Percentiles rank a stretch among this genome's conserved stretches.
Evolutionary conservation across 2,329 filamentous ascomycete genomes (phyloP).

Genomic region (Cladosporium sp.): DNA sequence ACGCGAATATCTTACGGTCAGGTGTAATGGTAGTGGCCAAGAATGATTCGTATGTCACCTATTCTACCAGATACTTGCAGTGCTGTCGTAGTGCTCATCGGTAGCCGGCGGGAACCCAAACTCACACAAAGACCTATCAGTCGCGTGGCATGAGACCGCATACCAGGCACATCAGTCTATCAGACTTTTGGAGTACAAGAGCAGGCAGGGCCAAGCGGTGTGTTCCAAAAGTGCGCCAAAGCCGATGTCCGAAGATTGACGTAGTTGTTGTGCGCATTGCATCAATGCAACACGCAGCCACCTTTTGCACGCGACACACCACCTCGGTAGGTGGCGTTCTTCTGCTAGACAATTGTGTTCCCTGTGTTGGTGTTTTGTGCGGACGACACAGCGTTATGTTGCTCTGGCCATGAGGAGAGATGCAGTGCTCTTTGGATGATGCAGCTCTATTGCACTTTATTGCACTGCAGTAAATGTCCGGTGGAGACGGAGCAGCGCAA

Average conservation of each 20-base stretch:
- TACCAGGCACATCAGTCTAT: neutral
- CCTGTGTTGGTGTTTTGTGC: neutral
- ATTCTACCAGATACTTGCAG: too few species aligned
- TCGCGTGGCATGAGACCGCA: neutral
- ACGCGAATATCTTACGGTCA: neutral
- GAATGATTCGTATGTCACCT: too few species aligned
- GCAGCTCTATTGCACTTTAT: too few species aligned
- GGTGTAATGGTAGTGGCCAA: neutral
- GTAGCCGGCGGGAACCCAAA: too few species aligned
- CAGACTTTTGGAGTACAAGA: neutral
- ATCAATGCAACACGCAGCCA: neutral
- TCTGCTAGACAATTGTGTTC: neutral
- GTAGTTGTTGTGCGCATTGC: neutral
- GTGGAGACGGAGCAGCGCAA: too few species aligned
- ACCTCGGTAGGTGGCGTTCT: neutral
- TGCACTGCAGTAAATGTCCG: too few species aligned
- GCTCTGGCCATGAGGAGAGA: too few species aligned
- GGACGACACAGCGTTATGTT: neutral
- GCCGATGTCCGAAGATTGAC: neutral
- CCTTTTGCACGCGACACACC: too few species aligned
- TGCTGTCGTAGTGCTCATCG: too few species aligned
- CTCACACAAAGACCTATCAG: too few species aligned
- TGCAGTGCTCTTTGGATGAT: too few species aligned
- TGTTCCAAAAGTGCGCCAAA: slow-evolving; percentile 5
- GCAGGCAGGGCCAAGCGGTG: neutral